Percentiles rank a stretch among this genome's conserved stretches.
Evolutionary conservation across 352 stramenopile genomes (phyloP).

Genomic region (Phytophthora crassamura): DNA sequence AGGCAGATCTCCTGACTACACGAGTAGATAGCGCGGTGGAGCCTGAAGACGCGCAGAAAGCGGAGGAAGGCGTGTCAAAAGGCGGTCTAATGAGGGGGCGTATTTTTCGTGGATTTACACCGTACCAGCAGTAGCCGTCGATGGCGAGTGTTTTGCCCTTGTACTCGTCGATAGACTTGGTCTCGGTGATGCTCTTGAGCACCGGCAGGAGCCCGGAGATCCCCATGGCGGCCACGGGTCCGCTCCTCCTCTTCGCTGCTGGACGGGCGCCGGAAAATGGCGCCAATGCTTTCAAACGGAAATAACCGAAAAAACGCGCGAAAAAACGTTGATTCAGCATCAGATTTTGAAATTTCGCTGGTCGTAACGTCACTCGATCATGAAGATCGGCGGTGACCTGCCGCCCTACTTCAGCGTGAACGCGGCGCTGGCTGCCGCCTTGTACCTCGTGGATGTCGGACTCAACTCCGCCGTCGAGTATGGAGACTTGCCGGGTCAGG

Average conservation of each 20-base stretch:
- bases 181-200: conserved; percentile 82
- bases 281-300: conserved; percentile 32
- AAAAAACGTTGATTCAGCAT: background rate
- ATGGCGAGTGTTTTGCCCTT: conserved; percentile 72
- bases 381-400: conserved; percentile 19
- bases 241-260: conserved; percentile 24
- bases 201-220: conserved; percentile 66
- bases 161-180: conserved; percentile 62
- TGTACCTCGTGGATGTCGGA: conserved; percentile 64
- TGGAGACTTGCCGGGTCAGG: conserved; percentile 49
- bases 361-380: conserved; percentile 9
- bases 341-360: conserved; percentile 13
- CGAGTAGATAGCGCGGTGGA: conserved; percentile 80
- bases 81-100: background rate
- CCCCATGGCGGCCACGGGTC: conserved; percentile 41
- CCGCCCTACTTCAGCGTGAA: conserved; percentile 50
- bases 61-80: background rate
- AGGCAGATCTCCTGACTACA: conserved; percentile 81
- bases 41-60: conserved; percentile 41
- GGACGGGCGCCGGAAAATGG: conserved; percentile 45
- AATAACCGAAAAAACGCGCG: conserved; percentile 8
- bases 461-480: conserved; percentile 75
- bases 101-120: background rate
- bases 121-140: conserved; percentile 86
- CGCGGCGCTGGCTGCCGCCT: conserved; percentile 42